Conservation (phyloP, 2,329 filamentous ascomycete species). For the Alternaria consortialis region DNA sequence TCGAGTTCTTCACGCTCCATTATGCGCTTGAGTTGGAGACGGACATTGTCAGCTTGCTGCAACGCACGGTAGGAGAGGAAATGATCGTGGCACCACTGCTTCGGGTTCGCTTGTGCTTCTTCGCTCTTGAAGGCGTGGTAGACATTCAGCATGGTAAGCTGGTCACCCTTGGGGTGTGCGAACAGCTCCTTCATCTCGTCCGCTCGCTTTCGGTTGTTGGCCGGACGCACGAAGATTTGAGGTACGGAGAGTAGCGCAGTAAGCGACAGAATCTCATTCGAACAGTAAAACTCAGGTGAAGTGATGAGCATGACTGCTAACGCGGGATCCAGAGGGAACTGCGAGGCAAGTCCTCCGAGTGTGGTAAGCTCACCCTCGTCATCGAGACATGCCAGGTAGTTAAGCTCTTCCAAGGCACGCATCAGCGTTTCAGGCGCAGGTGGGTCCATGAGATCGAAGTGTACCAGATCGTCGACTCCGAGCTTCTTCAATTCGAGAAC, state of each 20-base stretch:
- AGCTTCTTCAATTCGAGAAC: constrained; percentile 98
- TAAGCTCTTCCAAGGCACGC: constrained; percentile 95
- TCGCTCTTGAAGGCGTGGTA: constrained; percentile 95
- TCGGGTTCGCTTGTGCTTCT: constrained; percentile 74
- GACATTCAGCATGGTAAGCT: constrained; percentile 94
- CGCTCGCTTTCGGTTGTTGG: constrained; percentile 83
- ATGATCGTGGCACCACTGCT: constrained; percentile 96
- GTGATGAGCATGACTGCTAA: constrained; percentile 98
- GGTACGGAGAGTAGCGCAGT: constrained; percentile 94
- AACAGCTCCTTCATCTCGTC: constrained; percentile 98
- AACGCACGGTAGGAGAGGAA: constrained; percentile 90
- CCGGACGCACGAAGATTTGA: constrained; percentile 90
- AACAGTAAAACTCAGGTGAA: constrained; percentile 97
- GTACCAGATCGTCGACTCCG: constrained; percentile 91
- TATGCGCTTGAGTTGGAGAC: constrained; percentile 88
- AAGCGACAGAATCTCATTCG: constrained; percentile 96
- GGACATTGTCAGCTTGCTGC: constrained; percentile 92
- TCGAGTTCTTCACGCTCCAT: constrained; percentile 94
- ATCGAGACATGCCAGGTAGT: constrained; percentile 95
- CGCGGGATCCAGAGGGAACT: constrained; percentile 93
- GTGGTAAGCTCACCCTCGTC: constrained; percentile 93
- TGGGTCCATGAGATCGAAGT: constrained; percentile 99
- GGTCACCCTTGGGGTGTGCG: constrained; percentile 90
- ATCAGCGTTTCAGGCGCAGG: constrained; percentile 98
- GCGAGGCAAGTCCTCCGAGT: constrained; percentile 86